A percentile compares a stretch with the other conserved stretches of the same genome.
Evolutionary conservation across 1,284 basidiomycete genomes (phyloP).

Genomic region (Vanrija sp.): DNA sequence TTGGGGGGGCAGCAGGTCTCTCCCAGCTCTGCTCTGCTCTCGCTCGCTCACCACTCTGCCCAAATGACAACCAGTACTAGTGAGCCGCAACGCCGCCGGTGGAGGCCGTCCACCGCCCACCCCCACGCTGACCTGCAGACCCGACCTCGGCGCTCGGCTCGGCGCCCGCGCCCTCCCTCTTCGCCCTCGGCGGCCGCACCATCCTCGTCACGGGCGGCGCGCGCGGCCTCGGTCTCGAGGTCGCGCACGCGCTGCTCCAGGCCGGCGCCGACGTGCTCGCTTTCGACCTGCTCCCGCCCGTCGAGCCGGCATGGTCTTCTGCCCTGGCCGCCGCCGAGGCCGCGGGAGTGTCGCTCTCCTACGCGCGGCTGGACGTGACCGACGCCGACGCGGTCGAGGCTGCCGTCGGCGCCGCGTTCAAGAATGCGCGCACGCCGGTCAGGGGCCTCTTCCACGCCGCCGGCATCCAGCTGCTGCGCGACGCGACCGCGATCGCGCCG

Average conservation of each 20-base stretch:
- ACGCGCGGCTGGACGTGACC: constrained; percentile 60
- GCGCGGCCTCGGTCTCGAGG: constrained; percentile 72
- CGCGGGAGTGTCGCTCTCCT: constrained; percentile 57
- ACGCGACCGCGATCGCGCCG: constrained; percentile 65
- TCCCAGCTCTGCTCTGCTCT: too few relatives aligned
- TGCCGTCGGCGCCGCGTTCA: constrained; percentile 59
- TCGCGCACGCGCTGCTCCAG: constrained; percentile 69
- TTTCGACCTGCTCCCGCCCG: constrained; percentile 64
- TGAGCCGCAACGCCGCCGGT: too few relatives aligned
- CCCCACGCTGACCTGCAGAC: too few relatives aligned
- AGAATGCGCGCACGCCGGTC: constrained; percentile 55
- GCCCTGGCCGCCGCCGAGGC: constrained; percentile 56
- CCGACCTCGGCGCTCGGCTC: background rate
- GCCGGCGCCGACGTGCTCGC: constrained; percentile 73
- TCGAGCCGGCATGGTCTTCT: constrained; percentile 58
- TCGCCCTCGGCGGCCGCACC: constrained; percentile 66
- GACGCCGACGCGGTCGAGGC: constrained; percentile 60
- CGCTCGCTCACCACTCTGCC: too few relatives aligned
- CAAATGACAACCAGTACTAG: too few relatives aligned
- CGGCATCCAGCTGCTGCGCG: constrained; percentile 61
- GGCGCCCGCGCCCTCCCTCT: constrained; percentile 34
- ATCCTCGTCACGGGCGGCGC: constrained; percentile 73
- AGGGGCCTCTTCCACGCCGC: constrained; percentile 62
- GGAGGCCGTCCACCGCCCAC: too few relatives aligned
- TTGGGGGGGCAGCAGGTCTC: too few relatives aligned